phyloP scores from a whole-genome alignment of 192 early-diverging fungal genomes.

The Dimargaris xerosporica region DNA sequence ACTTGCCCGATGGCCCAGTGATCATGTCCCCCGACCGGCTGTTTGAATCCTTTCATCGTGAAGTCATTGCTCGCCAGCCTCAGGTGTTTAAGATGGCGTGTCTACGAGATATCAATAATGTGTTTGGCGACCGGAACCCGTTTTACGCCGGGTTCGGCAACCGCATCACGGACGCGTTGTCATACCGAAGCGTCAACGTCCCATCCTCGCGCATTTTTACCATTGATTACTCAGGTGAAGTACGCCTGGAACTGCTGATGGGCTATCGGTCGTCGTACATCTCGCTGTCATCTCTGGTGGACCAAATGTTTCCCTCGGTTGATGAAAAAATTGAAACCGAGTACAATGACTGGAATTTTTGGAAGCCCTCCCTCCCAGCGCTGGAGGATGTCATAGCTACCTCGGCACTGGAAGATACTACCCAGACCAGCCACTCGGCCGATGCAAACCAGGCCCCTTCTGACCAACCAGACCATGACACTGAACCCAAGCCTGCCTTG shows the following conservation, averaged over 20 bases:
- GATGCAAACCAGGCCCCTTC: not conserved
- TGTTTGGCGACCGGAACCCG: slow-evolving; percentile 70
- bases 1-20: slow-evolving; percentile 85
- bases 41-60: slow-evolving; percentile 81
- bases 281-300: slow-evolving; percentile 82
- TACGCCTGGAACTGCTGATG: slow-evolving; percentile 76
- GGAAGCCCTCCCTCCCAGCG: slow-evolving; percentile 40
- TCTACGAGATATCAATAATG: slow-evolving; percentile 71
- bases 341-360: slow-evolving; percentile 77
- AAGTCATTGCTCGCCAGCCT: slow-evolving; percentile 87
- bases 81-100: slow-evolving; percentile 97
- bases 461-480: not conserved
- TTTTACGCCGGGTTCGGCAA: slow-evolving; percentile 98
- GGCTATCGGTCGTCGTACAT: slow-evolving; percentile 78
- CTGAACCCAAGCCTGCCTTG: not conserved
- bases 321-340: slow-evolving; percentile 40
- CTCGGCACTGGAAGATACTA: not conserved
- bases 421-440: not conserved
- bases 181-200: slow-evolving; percentile 86
- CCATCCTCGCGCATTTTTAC: slow-evolving; percentile 91
- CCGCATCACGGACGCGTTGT: slow-evolving; percentile 91
- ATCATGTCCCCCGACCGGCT: slow-evolving; percentile 92
- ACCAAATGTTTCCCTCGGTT: slow-evolving; percentile 81
- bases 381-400: slow-evolving; percentile 17
- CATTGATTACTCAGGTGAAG: slow-evolving; percentile 78